Conservation (phyloP, 2,329 filamentous ascomycete species). For the Epicoccum sorghinum region DNA sequence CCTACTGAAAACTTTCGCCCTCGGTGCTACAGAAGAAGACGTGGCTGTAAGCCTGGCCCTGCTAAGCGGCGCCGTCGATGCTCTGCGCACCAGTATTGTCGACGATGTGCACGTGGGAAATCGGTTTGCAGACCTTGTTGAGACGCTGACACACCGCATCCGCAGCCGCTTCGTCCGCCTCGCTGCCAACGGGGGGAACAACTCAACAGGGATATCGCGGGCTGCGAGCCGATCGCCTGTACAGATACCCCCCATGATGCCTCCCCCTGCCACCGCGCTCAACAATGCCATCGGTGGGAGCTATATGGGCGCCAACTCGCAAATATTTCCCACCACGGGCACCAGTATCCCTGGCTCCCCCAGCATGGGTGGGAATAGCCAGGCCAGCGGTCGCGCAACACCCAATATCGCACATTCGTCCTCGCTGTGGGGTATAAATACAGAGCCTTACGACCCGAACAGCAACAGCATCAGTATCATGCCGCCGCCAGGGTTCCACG, state of each 20-base stretch:
- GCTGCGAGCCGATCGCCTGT: conserved; percentile 36
- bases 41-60: conserved; percentile 76
- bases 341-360: conserved; percentile 36
- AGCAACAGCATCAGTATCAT: conserved; percentile 54
- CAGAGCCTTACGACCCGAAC: conserved; percentile 53
- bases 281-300: conserved; percentile 8
- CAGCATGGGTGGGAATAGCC: conserved; percentile 15
- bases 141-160: conserved; percentile 75
- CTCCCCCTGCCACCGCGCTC: conserved; percentile 30
- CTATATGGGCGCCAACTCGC: conserved; percentile 20
- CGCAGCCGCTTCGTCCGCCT: conserved; percentile 72
- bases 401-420: conserved; percentile 32
- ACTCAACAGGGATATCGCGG: conserved; percentile 49
- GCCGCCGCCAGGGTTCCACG: conserved; percentile 35
- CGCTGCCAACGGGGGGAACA: conserved; percentile 49
- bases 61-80: conserved; percentile 76
- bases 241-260: conserved; percentile 40
- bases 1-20: conserved; percentile 80
- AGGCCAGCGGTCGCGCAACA: conserved; percentile 42
- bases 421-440: conserved; percentile 51
- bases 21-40: conserved; percentile 79
- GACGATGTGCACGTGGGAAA: conserved; percentile 87
- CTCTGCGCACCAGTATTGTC: conserved; percentile 77
- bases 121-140: conserved; percentile 81
- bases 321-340: conserved; percentile 13